phyloP scores from a whole-genome alignment of 1,139 yeast genomes.

The Taiozyma onychis region DNA sequence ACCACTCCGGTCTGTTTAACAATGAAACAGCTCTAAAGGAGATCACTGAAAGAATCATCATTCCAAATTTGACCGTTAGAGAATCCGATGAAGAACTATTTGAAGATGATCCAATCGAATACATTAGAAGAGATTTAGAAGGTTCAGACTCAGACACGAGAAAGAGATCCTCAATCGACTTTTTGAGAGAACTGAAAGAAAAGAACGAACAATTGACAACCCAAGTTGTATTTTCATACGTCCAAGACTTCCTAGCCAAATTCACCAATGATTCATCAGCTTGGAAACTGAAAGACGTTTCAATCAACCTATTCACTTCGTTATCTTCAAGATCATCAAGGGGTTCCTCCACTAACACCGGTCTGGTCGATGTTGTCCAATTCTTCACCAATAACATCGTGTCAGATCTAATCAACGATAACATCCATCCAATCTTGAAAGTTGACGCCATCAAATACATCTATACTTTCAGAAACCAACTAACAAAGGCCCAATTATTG shows the following conservation, averaged over 20 bases:
- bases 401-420: constrained; percentile 57
- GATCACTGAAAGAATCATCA: constrained; percentile 73
- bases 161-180: constrained; percentile 87
- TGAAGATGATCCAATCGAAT: constrained; percentile 96
- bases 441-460: constrained; percentile 93
- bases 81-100: constrained; percentile 87
- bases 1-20: constrained; percentile 59
- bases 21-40: constrained; percentile 66
- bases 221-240: constrained; percentile 69
- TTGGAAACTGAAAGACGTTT: constrained; percentile 88
- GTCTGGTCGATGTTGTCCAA: constrained; percentile 80
- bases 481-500: constrained; percentile 76
- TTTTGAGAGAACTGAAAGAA: constrained; percentile 79
- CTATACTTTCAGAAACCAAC: constrained; percentile 84
- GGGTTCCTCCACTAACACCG: constrained; percentile 77
- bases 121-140: constrained; percentile 85
- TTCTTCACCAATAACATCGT: constrained; percentile 82
- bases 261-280: constrained; percentile 39
- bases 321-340: constrained; percentile 93
- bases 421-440: constrained; percentile 65
- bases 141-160: constrained; percentile 94
- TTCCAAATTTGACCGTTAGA: constrained; percentile 83
- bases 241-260: constrained; percentile 55
- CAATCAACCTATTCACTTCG: constrained; percentile 80
- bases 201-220: constrained; percentile 74